Base-by-base conservation (phyloP, 495 filamentous ascomycete species). In the Neurospora sp. region DNA sequence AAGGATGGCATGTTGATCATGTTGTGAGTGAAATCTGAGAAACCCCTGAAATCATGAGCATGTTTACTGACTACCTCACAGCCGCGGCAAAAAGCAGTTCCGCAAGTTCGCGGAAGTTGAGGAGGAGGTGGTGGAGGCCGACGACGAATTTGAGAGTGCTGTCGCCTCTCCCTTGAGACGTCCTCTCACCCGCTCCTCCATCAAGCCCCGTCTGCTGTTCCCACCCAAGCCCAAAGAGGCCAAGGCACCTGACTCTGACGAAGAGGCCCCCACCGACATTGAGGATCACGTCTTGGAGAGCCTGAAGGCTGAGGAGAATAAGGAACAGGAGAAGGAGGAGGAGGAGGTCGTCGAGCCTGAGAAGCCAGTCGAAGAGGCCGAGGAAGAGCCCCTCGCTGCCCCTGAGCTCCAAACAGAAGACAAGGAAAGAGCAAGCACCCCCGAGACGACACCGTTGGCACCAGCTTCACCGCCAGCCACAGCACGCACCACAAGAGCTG, bases 81-180 rank as follows among this genome's bases (percentile, higher is more conserved):
- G 95, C 82, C 96, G 96, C 75, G 96, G 96, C 78, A 95, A 93
- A 87, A 94, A 92, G 80, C 85, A 93, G 69, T 97, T 94, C 86
- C 90, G 88, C 76, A 90, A 88, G 74, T 92, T 91, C 76, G 78
- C 79, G 9, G 82, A 85, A 1, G 69, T 75, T 37, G 82, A 80
- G 11, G 76, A 78, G n/a, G 70, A 69, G 20, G 60, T 70, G 20
- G 74, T 60, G 20, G 82, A 85, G 10, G 83, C 81, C 18, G 85
- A 86, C 1, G 84, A 83, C 20, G 85, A 84, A n/a, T 78, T 84
- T 12, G 82, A 78, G 14, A 80, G 80, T 40, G 76, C 78, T 16
- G 85, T 85, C 11, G 86, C 88, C 42, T 84, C 88, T 31, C 85
- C 83, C 5, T 80, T 79, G 37, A 77, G 84, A 40, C 86, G 88